Evolutionary conservation across 768 basidiomycete genomes (phyloP), one percentile per base, ranked within the genome.

Genomic region (Suillus subaureus): DNA sequence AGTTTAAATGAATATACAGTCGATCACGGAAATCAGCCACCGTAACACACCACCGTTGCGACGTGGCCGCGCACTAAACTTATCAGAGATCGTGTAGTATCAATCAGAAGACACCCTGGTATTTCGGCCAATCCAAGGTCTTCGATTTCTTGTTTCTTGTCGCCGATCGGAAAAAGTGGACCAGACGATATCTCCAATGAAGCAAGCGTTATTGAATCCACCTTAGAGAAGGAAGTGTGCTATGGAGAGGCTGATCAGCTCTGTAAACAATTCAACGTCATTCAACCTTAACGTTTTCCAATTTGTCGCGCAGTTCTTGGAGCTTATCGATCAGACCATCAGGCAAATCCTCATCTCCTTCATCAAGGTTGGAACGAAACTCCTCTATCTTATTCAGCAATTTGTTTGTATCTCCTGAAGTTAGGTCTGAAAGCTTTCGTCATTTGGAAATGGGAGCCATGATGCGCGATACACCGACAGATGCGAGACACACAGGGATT

Each of bases 261-360:
- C n/a, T 47, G 45, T 47, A 4, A n/a, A 47, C 45, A 47, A 47
- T 47, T 47, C 45, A 47, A n/a, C n/a, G n/a, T 47, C 45, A 23
- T 47, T 23, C 45, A 47, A 16, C 40, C 40, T 43, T 43, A 43
- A 21, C 42, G 18, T 43, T 6, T 43, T 21, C 42, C 18, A 43
- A 21, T 43, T 67, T 69, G 39, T 61, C 39, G 33, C 65, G 69
- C 16, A 69, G 56, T 61, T 69, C 42, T 49, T 40, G 66, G 3
- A 69, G 61, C 15, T 16, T 58, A 45, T 39, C 51, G 51, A 57
- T 62, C 15, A 68, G 37, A 37, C 52, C 66, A 33, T 31, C 16
- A 42, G 69, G 66, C 40, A 70, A 61, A 61, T 70, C 67, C 49
- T 70, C 63, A 56, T 70, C 70, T n/a, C 67, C 69, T n/a, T 67